These are phyloP conservation scores for Diaporthe sp. DNA, from an alignment of 2,329 filamentous ascomycete genomes.

Conservation along the genomic window DNA sequence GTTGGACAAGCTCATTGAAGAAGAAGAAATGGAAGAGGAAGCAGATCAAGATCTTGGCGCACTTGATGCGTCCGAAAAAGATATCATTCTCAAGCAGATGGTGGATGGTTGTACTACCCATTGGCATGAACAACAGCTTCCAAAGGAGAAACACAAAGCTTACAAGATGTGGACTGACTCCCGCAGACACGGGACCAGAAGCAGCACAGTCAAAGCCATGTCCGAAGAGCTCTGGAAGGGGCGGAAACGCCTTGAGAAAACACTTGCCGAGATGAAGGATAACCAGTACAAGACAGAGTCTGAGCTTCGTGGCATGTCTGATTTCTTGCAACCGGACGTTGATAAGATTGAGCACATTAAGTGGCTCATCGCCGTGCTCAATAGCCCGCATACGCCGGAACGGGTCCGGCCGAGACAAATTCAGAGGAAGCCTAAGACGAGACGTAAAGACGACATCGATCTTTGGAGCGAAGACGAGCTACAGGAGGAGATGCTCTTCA, in stretches of 20 bases:
- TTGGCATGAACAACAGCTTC: constrained; percentile 73
- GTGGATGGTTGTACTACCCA: constrained; percentile 63
- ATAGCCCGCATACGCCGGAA: constrained; percentile 55
- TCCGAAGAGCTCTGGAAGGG: constrained; percentile 57
- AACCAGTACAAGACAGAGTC: constrained; percentile 65
- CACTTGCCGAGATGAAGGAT: constrained; percentile 65
- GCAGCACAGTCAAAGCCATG: constrained; percentile 59
- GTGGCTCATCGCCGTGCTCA: constrained; percentile 65
- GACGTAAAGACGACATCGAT: constrained; percentile 27
- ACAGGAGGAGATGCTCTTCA: constrained; percentile 62
- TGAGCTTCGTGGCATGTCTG: constrained; percentile 64
- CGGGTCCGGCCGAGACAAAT: constrained; percentile 49
- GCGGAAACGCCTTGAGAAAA: constrained; percentile 66
- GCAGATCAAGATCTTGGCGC: neutral
- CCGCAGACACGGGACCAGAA: constrained; percentile 57
- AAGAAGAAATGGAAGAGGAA: constrained; percentile 48
- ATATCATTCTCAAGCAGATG: constrained; percentile 65
- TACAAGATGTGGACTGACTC: constrained; percentile 73
- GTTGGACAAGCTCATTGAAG: constrained; percentile 51
- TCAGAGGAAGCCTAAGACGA: constrained; percentile 42
- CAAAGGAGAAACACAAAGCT: constrained; percentile 68
- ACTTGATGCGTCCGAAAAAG: constrained; percentile 62
- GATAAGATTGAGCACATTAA: constrained; percentile 68
- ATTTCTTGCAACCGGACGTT: constrained; percentile 59
- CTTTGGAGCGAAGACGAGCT: constrained; percentile 56